phyloP scores from a whole-genome alignment of 345 rosid species.

The Turritis glabra region DNA sequence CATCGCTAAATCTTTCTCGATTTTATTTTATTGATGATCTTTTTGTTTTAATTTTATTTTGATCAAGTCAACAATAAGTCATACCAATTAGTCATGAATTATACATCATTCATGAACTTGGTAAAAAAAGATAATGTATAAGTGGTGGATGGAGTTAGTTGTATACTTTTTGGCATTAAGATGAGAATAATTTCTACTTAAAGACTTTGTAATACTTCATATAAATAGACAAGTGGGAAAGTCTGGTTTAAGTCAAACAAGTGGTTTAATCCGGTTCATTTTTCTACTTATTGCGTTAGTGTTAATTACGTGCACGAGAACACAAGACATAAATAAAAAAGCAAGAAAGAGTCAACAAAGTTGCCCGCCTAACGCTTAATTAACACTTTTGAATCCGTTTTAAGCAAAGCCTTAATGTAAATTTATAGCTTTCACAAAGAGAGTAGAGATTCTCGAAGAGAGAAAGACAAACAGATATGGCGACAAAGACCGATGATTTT shows the following conservation, averaged over 20 bases:
- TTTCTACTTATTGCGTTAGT: constrained; percentile 7
- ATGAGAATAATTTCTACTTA: constrained; percentile 19
- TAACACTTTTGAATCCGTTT: constrained; percentile 13
- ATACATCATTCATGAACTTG: background rate
- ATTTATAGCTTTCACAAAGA: background rate
- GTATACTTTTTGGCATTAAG: constrained; percentile 34
- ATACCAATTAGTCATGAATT: constrained; percentile 20
- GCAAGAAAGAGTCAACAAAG: constrained; percentile 35
- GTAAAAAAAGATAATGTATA: constrained; percentile 1
- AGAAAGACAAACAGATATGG: constrained; percentile 33
- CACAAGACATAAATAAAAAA: constrained; percentile 7
- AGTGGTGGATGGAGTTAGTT: constrained; percentile 40
- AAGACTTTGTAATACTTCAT: constrained; percentile 4
- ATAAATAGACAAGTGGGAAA: background rate
- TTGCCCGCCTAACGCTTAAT: constrained; percentile 39
- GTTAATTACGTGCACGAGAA: constrained; percentile 36
- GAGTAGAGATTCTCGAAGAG: background rate
- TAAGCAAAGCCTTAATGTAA: constrained; percentile 16
- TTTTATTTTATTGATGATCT: no score
- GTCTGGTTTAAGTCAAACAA: constrained; percentile 7
- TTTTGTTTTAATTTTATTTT: background rate
- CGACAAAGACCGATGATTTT: constrained; percentile 61
- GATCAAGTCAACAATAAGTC: constrained; percentile 13
- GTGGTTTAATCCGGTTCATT: constrained; percentile 7
- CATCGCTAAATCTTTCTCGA: background rate